phyloP scores from a whole-genome alignment of 2,329 filamentous ascomycete species.

The Botrytis cinerea region DNA sequence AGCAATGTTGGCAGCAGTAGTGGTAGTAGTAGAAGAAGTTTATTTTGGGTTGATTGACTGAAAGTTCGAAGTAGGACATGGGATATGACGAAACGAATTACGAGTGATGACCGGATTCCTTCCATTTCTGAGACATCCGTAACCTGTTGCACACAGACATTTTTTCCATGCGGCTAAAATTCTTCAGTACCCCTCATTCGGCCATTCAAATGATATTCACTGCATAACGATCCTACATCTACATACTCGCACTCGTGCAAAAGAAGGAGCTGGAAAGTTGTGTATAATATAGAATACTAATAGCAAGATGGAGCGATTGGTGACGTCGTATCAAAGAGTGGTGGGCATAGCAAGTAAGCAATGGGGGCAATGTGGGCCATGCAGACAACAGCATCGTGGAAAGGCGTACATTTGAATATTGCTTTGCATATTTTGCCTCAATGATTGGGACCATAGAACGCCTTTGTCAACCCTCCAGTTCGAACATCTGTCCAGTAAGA shows the following conservation, averaged over 20 bases:
- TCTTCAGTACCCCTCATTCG: constrained; percentile 9
- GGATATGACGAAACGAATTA: constrained; percentile 14
- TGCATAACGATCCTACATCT: background rate
- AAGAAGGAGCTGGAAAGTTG: background rate
- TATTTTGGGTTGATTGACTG: background rate
- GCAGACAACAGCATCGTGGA: background rate
- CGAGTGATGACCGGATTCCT: constrained; percentile 11
- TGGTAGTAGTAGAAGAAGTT: background rate
- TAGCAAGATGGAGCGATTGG: background rate
- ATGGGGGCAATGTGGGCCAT: background rate
- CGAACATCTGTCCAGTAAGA: background rate
- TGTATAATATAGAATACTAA: background rate
- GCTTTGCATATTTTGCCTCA: constrained; percentile 5
- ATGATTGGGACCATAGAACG: background rate
- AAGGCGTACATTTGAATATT: background rate
- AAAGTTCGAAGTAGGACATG: constrained; percentile 5
- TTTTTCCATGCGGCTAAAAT: constrained; percentile 16
- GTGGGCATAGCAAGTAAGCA: background rate
- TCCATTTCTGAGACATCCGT: background rate
- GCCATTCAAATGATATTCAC: background rate
- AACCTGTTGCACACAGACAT: constrained; percentile 17
- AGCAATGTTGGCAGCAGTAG: background rate
- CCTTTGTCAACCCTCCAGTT: background rate
- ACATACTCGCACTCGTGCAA: background rate
- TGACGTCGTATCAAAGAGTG: background rate